Percentiles rank a stretch among this genome's conserved stretches.
phyloP scores from a whole-genome alignment of 169 alveolate species.

The Cryptosporidium sp. region DNA sequence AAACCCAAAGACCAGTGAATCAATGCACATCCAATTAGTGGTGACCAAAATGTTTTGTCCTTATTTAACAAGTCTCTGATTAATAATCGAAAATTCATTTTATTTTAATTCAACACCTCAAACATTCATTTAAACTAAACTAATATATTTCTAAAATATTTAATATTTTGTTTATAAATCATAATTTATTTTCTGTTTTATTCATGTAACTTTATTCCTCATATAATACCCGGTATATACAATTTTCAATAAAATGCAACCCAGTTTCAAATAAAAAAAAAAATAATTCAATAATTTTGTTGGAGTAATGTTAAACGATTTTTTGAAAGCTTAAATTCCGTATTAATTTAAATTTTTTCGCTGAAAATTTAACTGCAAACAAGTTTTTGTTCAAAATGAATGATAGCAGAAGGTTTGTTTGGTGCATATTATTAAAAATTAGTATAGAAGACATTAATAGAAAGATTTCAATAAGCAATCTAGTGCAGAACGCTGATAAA shows the following conservation, averaged over 20 bases:
- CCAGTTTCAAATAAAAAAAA: not conserved
- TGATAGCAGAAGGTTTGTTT: slow-evolving; percentile 12
- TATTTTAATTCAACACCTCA: not conserved
- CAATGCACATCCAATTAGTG: slow-evolving; percentile 49
- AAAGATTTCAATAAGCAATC: not conserved
- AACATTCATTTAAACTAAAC: not conserved
- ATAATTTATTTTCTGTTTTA: not conserved
- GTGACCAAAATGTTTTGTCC: slow-evolving; percentile 29
- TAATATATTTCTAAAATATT: not conserved
- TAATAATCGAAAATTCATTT: not conserved
- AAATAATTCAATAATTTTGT: not conserved
- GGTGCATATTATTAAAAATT: slow-evolving; percentile 47
- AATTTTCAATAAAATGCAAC: not conserved
- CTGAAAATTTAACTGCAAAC: not conserved
- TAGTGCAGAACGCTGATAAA: slow-evolving; percentile 27
- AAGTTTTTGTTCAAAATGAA: not conserved
- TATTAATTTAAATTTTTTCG: not conserved
- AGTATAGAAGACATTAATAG: slow-evolving; percentile 13
- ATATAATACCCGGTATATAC: not conserved
- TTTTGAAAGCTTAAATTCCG: not conserved
- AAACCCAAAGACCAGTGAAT: slow-evolving; percentile 74
- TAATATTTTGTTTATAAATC: not conserved
- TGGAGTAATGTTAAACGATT: not conserved
- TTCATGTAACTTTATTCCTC: not conserved
- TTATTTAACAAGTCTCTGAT: not conserved